Base-by-base conservation (phyloP, 257 asterid genomes). In the Knoxia roxburghii region DNA sequence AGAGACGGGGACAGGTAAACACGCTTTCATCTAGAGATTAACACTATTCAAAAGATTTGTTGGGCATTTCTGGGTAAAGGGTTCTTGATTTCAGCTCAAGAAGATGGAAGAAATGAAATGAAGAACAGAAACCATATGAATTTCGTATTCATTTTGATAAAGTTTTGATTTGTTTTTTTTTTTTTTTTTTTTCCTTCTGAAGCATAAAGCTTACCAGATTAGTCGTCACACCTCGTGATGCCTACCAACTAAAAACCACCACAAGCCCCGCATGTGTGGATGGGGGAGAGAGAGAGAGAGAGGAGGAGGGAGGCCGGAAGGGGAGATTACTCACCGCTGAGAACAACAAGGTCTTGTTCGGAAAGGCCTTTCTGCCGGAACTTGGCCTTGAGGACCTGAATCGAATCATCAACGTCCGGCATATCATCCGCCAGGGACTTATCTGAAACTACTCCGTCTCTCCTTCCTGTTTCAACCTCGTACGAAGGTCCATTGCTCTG, bases 371-470 rank as follows among this genome's bases (percentile, higher is more conserved):
- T 87, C 57, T 80, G 73, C 5, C 56, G 51, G 68, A 89, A 89
- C 76, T 84, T 87, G 45, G 76, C 61, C 72, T 86, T 86, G 45
- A 89, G 82, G 12, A 24, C 64, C 48, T 75, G 81, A 75, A 89
- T 63, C 7, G 88, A 76, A 65, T 89, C 97, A 3, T 32, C 46
- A 61, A 85, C 86, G 52, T 89, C 97, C 32, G 97, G 97, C 97
- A 89, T 81, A 41, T 71, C 32, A 37, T 27, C 83, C 1, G 94
- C 97, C 65, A 72, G 39, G 0, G 71, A 43, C 4, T 63, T 6
- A 61, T 89, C 73, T 37, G 97, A 89, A 37, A 80, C 75, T 51
- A 74, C 0, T 6, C 95, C 97, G 77, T 89, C 97, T 48, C 94
- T 85, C 57, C 97, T 75, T 4, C 97, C 97, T 15, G 82, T 81